These are phyloP conservation scores for Rheum nobile DNA, from an alignment of 148 eudicot species.

Conservation along the genomic window DNA sequence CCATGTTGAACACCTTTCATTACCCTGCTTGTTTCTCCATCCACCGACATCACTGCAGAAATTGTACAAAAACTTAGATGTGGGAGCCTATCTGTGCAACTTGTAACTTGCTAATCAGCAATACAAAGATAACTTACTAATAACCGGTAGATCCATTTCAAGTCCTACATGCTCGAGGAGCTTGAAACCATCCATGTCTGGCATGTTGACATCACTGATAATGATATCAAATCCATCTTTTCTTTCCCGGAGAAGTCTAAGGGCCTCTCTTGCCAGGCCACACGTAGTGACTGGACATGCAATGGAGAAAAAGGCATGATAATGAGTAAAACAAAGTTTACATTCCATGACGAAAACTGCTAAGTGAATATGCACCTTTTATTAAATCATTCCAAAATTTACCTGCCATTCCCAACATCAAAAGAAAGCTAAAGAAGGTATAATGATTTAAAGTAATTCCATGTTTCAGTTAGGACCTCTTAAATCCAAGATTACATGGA, in stretches of 20 bases:
- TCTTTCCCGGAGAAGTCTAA: slow-evolving; percentile 75
- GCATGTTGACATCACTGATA: slow-evolving; percentile 99
- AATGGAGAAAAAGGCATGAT: background rate
- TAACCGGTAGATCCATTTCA: slow-evolving; percentile 98
- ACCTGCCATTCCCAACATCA: no score
- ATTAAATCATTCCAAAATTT: background rate
- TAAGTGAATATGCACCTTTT: background rate
- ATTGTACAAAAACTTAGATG: slow-evolving; percentile 9
- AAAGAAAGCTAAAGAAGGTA: no score
- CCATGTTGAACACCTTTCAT: slow-evolving; percentile 99
- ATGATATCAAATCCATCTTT: slow-evolving; percentile 90
- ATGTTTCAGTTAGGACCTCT: no score
- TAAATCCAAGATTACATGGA: background rate
- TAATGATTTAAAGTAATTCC: no score
- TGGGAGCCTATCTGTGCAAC: background rate
- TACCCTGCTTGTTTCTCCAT: slow-evolving; percentile 90
- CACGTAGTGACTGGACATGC: slow-evolving; percentile 70
- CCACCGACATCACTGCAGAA: slow-evolving; percentile 96
- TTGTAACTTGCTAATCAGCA: background rate
- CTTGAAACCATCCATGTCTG: slow-evolving; percentile 98
- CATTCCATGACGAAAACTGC: background rate
- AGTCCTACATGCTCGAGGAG: slow-evolving; percentile 98
- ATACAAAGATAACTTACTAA: slow-evolving; percentile 39
- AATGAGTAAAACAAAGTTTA: background rate
- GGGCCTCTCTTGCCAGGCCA: slow-evolving; percentile 81